These are phyloP conservation scores for Geotrichum candidum DNA, from an alignment of 1,139 yeast species.

Conservation along the genomic window DNA sequence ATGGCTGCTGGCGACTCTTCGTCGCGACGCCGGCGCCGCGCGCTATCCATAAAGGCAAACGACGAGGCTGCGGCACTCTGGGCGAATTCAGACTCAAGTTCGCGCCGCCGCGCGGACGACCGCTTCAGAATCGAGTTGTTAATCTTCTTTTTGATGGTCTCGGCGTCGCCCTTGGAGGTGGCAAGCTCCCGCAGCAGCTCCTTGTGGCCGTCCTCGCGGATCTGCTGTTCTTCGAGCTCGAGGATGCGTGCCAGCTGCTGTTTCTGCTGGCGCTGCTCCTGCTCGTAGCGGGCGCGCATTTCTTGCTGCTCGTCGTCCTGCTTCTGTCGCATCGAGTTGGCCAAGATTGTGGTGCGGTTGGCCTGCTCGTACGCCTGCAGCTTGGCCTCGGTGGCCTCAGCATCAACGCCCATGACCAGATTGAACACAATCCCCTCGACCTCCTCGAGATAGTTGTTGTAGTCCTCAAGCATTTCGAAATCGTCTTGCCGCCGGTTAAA, in stretches of 20 bases:
- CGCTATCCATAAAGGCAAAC: slow-evolving; percentile 22
- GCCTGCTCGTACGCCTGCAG: slow-evolving; percentile 66
- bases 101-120: slow-evolving; percentile 59
- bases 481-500: slow-evolving; percentile 80
- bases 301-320: slow-evolving; percentile 60
- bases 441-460: slow-evolving; percentile 73
- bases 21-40: slow-evolving; percentile 10
- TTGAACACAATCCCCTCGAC: slow-evolving; percentile 79
- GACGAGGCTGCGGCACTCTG: slow-evolving; percentile 17
- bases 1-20: slow-evolving; percentile 24
- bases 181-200: slow-evolving; percentile 66
- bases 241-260: slow-evolving; percentile 34
- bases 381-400: slow-evolving; percentile 63
- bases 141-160: slow-evolving; percentile 46
- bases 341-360: slow-evolving; percentile 69
- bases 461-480: slow-evolving; percentile 54
- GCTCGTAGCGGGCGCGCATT: slow-evolving; percentile 65
- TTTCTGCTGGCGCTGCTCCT: slow-evolving; percentile 45
- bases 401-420: slow-evolving; percentile 62
- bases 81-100: slow-evolving; percentile 56
- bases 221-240: slow-evolving; percentile 34
- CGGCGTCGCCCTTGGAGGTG: slow-evolving; percentile 43
- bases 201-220: slow-evolving; percentile 51
- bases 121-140: slow-evolving; percentile 61
- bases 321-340: slow-evolving; percentile 65